Evolutionary conservation across 2,329 filamentous ascomycete genomes (phyloP), one percentile per base, ranked within the genome.

Genomic region (Trichoderma hamatum): DNA sequence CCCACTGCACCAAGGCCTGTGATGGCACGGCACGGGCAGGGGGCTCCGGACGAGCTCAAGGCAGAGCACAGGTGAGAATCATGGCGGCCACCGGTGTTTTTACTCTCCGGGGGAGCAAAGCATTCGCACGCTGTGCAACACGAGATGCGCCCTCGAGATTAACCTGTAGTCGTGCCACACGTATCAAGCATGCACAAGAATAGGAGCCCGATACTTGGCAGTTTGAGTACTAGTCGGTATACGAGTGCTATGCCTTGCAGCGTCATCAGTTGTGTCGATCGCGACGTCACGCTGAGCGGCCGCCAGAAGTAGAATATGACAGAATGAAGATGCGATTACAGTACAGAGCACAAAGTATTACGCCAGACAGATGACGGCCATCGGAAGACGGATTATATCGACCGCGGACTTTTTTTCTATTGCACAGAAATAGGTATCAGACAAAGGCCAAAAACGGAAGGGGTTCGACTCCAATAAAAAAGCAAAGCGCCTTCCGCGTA

Each of bases 1-100:
- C 56, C 65, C 65, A 68, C 65, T 21, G 54, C 21, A 28, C 64
- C 64, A 67, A 59, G 52, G 24, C 52, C 39, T 58, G 63, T n/a
- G 52, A 66, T 66, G 64, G 39, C 52, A 59, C 54, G n/a, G 52
- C 30, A 30, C 34, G 32, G 63, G 36, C 54, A 58, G 52, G 64
- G 64, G 64, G 39, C 49, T 67, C 30, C 19, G 39, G 64, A 67
- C 30, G 54, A 28, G 39, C 43, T 59, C 54, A 24, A 67, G 14
- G 64, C 54, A 24, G 58, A 26, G 64, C 54, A 16, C 4, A 36
- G 62, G 54, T 51, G 54, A 59, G 32, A 36, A 51, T 51, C 14
- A 36, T 34, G 16, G 64, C 64, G n/a, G 39, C 52, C 63, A 34
- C 54, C 28, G 63, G 63, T 58, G 52, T 65, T 46, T 24, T 24